Conservation (phyloP, 192 early-diverging fungal species). For the Anaeromyces robustus region DNA sequence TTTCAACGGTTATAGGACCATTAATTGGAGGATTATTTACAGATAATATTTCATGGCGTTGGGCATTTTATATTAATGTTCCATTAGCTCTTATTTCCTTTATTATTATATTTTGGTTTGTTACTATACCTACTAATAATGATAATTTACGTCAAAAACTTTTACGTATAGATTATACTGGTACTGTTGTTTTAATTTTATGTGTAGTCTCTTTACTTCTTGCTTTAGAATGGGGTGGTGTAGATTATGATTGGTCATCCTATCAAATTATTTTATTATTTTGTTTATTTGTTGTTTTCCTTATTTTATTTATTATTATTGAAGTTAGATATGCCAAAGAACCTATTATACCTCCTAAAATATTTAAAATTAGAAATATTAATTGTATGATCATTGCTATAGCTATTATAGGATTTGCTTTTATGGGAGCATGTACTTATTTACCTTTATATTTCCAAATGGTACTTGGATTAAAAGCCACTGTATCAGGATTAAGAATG, state of each 20-base stretch:
- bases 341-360: slow-evolving; percentile 25
- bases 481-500: background rate
- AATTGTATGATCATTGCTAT: background rate
- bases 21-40: slow-evolving; percentile 73
- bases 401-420: background rate
- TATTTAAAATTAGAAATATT: slow-evolving; percentile 29
- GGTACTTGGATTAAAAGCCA: background rate
- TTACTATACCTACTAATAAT: slow-evolving; percentile 13
- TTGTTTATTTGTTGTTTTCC: background rate
- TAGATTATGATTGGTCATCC: slow-evolving; percentile 35
- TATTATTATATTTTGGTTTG: slow-evolving; percentile 11
- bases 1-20: slow-evolving; percentile 62
- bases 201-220: slow-evolving; percentile 33
- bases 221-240: slow-evolving; percentile 46
- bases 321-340: background rate
- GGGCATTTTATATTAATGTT: slow-evolving; percentile 38
- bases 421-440: background rate
- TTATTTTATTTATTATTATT: background rate
- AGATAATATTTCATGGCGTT: slow-evolving; percentile 52
- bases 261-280: background rate
- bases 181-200: slow-evolving; percentile 28
- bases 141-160: slow-evolving; percentile 30
- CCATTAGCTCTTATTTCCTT: slow-evolving; percentile 20
- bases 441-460: background rate
- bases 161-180: slow-evolving; percentile 40